These are phyloP conservation scores for Cladosporium halotolerans DNA, from an alignment of 2,329 filamentous ascomycete genomes.

Conservation along the genomic window DNA sequence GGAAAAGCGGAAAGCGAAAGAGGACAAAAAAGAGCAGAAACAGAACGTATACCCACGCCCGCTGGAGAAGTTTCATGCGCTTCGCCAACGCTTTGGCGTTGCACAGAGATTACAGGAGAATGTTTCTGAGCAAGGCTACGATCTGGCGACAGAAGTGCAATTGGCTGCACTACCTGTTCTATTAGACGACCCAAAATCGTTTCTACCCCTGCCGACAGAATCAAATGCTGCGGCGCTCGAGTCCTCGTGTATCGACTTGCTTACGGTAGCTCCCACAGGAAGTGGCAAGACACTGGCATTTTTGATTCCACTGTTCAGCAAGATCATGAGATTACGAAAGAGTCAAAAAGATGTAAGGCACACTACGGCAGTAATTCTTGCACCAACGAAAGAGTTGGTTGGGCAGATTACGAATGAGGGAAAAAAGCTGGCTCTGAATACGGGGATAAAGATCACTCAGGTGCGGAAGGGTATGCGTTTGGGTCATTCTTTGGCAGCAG, in stretches of 20 bases:
- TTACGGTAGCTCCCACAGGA: conserved; percentile 88
- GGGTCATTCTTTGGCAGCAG: conserved; percentile 19
- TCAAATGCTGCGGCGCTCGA: conserved; percentile 23
- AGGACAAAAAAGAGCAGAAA: conserved; percentile 13
- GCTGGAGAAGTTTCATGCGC: conserved; percentile 66
- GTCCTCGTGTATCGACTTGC: conserved; percentile 57
- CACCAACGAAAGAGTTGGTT: conserved; percentile 46
- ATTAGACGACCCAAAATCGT: conserved; percentile 47
- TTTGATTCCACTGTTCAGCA: conserved; percentile 77
- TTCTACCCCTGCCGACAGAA: conserved; percentile 36
- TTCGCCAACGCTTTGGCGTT: conserved; percentile 66
- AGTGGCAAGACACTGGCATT: conserved; percentile 96
- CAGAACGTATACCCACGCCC: conserved; percentile 71
- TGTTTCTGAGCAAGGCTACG: conserved; percentile 75
- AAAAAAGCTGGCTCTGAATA: conserved; percentile 70
- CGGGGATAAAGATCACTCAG: conserved; percentile 69
- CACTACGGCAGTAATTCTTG: conserved; percentile 40
- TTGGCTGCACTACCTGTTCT: conserved; percentile 77
- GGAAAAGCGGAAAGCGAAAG: conserved; percentile 43
- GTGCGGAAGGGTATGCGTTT: conserved; percentile 78
- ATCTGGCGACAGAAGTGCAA: conserved; percentile 87
- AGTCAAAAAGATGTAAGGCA: conserved; percentile 9
- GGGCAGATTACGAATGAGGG: conserved; percentile 60
- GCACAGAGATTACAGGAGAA: conserved; percentile 70
- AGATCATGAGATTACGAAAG: conserved; percentile 43